A percentile compares a stretch with the other conserved stretches of the same genome.
Evolutionary conservation across 768 basidiomycete species (phyloP).

Genomic region (Chalciporus pseudorubinellus): DNA sequence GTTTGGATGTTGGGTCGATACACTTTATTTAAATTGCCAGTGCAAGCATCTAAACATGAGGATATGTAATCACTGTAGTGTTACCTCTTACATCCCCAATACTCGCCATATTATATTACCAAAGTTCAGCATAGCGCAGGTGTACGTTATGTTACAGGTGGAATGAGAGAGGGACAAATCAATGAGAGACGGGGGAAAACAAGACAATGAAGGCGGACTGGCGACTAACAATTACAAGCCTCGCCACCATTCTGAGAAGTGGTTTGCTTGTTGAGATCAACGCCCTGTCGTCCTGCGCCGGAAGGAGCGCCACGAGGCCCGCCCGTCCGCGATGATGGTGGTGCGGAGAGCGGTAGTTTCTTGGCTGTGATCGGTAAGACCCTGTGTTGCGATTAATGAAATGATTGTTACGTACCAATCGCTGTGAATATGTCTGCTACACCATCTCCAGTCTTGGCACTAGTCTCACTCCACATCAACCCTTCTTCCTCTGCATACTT

Average conservation of each 20-base stretch:
- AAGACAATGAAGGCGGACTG: slow-evolving; percentile 7
- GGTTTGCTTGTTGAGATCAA: slow-evolving; percentile 78
- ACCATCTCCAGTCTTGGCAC: slow-evolving; percentile 86
- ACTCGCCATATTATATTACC: slow-evolving; percentile 20
- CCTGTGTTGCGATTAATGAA: background rate
- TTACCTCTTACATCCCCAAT: slow-evolving; percentile 6
- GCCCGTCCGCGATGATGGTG: slow-evolving; percentile 59
- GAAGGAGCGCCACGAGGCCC: slow-evolving; percentile 50
- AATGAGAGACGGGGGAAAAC: slow-evolving; percentile 7
- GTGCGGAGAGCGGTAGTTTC: slow-evolving; percentile 82
- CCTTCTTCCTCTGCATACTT: slow-evolving; percentile 93
- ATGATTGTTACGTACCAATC: slow-evolving; percentile 58
- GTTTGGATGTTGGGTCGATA: background rate
- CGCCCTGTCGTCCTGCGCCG: slow-evolving; percentile 54
- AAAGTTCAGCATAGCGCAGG: slow-evolving; percentile 27
- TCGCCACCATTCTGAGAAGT: slow-evolving; percentile 51
- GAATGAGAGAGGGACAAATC: slow-evolving; percentile 15
- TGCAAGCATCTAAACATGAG: too few species aligned
- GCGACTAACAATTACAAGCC: slow-evolving; percentile 69
- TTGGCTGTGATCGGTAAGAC: slow-evolving; percentile 52
- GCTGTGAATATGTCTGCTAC: slow-evolving; percentile 83
- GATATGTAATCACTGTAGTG: too few species aligned
- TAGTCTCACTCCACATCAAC: slow-evolving; percentile 89
- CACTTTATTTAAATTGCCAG: too few species aligned
- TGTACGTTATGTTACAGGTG: slow-evolving; percentile 32